Evolutionary conservation across 73 alveolate genomes (phyloP), one percentile per base, ranked within the genome.

Genomic region (Chromera velia): DNA sequence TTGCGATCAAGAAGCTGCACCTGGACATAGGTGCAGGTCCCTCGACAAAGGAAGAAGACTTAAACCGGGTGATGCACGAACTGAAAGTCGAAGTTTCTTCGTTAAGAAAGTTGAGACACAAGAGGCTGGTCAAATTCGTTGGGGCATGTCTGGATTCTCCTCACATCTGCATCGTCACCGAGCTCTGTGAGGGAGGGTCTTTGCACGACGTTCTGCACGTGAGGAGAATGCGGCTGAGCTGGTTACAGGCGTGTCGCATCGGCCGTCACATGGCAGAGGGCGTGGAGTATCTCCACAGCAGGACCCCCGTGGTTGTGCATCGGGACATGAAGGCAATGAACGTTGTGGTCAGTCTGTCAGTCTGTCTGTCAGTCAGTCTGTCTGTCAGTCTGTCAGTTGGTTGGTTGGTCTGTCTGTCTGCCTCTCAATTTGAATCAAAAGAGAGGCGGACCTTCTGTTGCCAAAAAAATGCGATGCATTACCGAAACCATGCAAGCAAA

Each of bases 161-260:
- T 4, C 4, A 40, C 55, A 7, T 7, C 55, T 40, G 55, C 55
- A 40, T 40, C 13, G 55, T 40, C 55, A 40, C 55, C 55, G 76
- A 76, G 85, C 70, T 79, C 74, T 73, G 74, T 32, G 47, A 76
- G 32, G 80, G 80, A 6, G 85, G 85, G 19, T 79, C 85, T 0
- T 48, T 79, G 28, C 85, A 79, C 67, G 78, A 68, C 73, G 55
- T 79, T 48, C 85, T 79, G 34, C 85, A 79, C 19, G 74, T 68
- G 68, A 68, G 70, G 80, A 66, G 67, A 6, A 63, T 30, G 28
- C 26, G 9, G 18, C 67, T 79, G 33, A 47, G 46, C 55, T 40
- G 4, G 22, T 7, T 4, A 13, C 4, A 4, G 13, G 22, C 4
- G 55, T 40, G 47, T 0, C 48, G 55, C 9, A 1, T 76, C 70